Evolutionary conservation across 441 rosid genomes (phyloP), one percentile per base, ranked within the genome.

Genomic region (Euphorbia corollata): DNA sequence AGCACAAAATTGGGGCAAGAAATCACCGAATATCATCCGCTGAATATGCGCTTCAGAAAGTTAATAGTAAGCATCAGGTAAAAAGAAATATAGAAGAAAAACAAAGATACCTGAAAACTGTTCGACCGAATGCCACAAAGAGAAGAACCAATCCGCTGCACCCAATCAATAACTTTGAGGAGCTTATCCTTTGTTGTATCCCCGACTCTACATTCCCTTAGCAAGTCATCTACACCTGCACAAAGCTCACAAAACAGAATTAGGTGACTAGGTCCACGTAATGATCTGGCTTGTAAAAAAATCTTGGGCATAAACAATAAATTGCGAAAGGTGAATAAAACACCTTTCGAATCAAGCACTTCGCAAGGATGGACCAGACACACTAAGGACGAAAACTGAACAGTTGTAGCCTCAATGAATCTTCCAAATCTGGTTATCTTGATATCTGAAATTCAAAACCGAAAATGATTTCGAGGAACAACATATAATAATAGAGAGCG

Each of bases 91-190:
- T 38, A 38, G 41, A 38, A 38, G 41, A 18, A 13, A 77, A 59
- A 61, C 32, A 67, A 56, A 9, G 38, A 67, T 72, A 79, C 78
- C 75, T 59, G 56, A 58, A 57, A 57, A 55, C 62, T 32, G 62
- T 30, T 19, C 0, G 61, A 34, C 57, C 67, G 48, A 15, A 68
- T 59, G 62, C 53, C 62, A 65, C 47, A 64, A 23, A 67, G 71
- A 59, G 59, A 19, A 63, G 73, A 69, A 32, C 80, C 75, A 73
- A 71, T 69, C 57, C 67, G 61, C 72, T 74, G 79, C 64, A 63
- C 83, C 90, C 88, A 84, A 70, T 71, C 64, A 53, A 82, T 75
- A 22, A 84, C 86, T 73, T 79, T 77, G 53, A 66, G 56, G 34
- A 82, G 78, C 81, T 82, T 82, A 53, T 78, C 84, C 73, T 73